Base-by-base conservation (phyloP, 2,329 filamentous ascomycete species). In the Xylariales sp. region DNA sequence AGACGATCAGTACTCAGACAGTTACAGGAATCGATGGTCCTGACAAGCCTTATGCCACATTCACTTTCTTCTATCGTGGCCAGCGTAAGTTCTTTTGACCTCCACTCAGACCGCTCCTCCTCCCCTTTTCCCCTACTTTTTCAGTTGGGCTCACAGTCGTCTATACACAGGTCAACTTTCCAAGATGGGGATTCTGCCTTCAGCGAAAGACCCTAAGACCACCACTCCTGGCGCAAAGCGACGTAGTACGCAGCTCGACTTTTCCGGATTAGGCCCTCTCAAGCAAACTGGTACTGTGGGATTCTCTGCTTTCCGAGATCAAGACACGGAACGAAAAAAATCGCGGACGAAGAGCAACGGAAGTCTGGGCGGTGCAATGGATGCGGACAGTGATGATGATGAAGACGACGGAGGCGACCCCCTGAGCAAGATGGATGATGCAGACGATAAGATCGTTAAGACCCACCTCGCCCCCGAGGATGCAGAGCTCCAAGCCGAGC, bases 21-120 rank as follows among this genome's bases (percentile, higher is more conserved):
- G 93, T 98, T n/a, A 97, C 93, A 7, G 93, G 91, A 14, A 95
- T 97, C 45, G 93, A 98, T 60, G 88, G 89, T 0, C 89, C 90
- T 15, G 91, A 97, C 46, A 93, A 91, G 63, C 93, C 94, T 4
- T 98, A 95, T 65, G 93, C 93, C 4, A 84, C 87, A 7, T 98
- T 98, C 61, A 97, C 94, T 19, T 98, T 98, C 62, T 88, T 97
- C 66, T 98, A 98, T 61, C 81, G 93, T 44, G 93, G 93, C 60
- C 87, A 95, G 59, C 85, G 91, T 94, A 72, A 71, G 88, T 80
- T 28, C 11, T 16, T 24, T 40, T 2, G 4, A n/a, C n/a, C n/a
- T n/a, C n/a, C n/a, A n/a, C n/a, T n/a, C n/a, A n/a, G n/a, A n/a
- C n/a, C n/a, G n/a, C n/a, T n/a, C n/a, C n/a, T n/a, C n/a, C n/a